These are phyloP conservation scores for Cladophialophora immunda DNA, from an alignment of 2,329 filamentous ascomycete genomes.

Conservation along the genomic window DNA sequence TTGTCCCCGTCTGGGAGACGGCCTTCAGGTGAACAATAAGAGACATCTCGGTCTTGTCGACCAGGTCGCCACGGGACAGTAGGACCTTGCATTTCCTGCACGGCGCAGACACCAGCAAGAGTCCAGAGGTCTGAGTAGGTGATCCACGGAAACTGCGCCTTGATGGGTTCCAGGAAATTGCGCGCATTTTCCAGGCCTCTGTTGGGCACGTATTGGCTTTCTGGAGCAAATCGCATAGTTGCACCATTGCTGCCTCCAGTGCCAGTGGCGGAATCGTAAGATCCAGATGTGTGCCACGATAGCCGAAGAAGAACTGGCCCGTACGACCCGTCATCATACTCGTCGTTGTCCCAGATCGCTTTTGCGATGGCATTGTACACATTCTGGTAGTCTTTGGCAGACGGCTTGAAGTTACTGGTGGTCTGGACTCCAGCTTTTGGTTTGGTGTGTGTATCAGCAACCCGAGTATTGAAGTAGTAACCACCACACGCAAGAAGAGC, in stretches of 20 bases:
- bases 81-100: constrained; percentile 96
- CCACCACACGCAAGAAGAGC: too few species aligned
- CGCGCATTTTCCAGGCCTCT: constrained; percentile 86
- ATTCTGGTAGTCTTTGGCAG: constrained; percentile 89
- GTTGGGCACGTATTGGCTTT: constrained; percentile 91
- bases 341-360: constrained; percentile 83
- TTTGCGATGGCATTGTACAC: constrained; percentile 89
- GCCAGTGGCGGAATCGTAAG: constrained; percentile 84
- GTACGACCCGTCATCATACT: constrained; percentile 97
- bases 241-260: constrained; percentile 96
- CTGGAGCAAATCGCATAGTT: constrained; percentile 94
- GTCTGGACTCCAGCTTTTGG: too few species aligned
- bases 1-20: constrained; percentile 84
- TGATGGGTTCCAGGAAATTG: constrained; percentile 91
- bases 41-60: constrained; percentile 78
- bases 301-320: constrained; percentile 89
- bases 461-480: too few species aligned
- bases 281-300: constrained; percentile 93
- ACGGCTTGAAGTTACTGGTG: constrained; percentile 79
- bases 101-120: constrained; percentile 80
- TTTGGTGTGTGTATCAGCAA: too few species aligned
- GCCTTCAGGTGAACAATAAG: constrained; percentile 91
- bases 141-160: constrained; percentile 94
- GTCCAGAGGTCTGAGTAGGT: constrained; percentile 97
- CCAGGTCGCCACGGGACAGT: constrained; percentile 88